Percentiles rank a stretch among this genome's conserved stretches.
Conservation (phyloP, 768 basidiomycete genomes). For the Mycena polygramma region DNA sequence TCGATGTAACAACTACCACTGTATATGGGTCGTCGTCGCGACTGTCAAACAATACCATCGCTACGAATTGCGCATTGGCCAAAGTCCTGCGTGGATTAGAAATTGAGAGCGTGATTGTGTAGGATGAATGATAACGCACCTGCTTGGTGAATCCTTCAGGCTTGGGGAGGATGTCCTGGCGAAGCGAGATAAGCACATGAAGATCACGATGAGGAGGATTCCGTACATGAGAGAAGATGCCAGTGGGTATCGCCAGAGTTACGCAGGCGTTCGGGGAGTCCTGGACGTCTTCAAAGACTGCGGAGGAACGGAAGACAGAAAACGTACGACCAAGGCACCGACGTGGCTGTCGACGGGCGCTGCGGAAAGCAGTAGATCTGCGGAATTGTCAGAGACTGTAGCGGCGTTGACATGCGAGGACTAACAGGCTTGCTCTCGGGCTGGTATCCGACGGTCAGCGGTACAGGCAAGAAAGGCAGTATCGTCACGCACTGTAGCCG, state of each 20-base stretch:
- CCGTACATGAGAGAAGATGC: constrained; percentile 77
- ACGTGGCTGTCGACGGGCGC: constrained; percentile 80
- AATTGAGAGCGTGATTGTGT: neutral
- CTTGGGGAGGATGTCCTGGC: constrained; percentile 76
- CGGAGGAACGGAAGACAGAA: neutral
- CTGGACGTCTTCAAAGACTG: constrained; percentile 44
- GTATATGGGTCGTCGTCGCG: no score
- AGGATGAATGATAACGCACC: neutral
- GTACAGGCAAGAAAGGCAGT: neutral
- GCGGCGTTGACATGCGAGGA: constrained; percentile 3
- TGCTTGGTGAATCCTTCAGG: constrained; percentile 69
- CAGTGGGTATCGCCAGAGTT: constrained; percentile 79
- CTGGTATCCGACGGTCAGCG: constrained; percentile 46
- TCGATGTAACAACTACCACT: no score
- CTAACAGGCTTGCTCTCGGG: constrained; percentile 82
- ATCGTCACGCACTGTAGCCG: constrained; percentile 73
- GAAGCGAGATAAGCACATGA: neutral
- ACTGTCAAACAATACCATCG: no score
- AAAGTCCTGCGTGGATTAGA: no score
- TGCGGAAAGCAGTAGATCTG: constrained; percentile 76
- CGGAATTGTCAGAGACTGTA: neutral
- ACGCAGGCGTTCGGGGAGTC: constrained; percentile 86
- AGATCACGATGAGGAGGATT: neutral
- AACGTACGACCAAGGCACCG: constrained; percentile 74
- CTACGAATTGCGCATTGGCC: no score